Percentiles rank a stretch among this genome's conserved stretches.
phyloP scores from a whole-genome alignment of 2,329 filamentous ascomycete species.

The Fusarium mangiferae region DNA sequence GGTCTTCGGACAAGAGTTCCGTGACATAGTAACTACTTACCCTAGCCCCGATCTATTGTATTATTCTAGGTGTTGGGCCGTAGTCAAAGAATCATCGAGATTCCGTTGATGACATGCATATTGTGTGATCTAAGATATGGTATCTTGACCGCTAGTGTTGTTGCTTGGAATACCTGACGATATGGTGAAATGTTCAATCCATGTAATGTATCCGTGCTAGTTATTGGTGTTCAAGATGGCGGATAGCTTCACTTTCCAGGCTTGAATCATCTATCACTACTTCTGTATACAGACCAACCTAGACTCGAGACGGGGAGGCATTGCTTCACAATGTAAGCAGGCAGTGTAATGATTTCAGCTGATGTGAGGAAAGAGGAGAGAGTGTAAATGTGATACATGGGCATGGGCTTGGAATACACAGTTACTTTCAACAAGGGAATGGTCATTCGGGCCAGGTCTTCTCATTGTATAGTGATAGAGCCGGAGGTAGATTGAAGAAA shows the following conservation, averaged over 20 bases:
- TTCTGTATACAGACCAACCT: neutral
- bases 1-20: neutral
- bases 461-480: fast-evolving
- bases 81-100: neutral
- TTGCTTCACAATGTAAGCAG: neutral
- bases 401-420: fast-evolving
- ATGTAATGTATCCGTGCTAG: neutral
- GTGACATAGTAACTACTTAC: fast-evolving
- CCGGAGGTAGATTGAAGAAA: fast-evolving
- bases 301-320: fast-evolving
- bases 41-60: neutral
- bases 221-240: neutral
- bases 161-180: fast-evolving
- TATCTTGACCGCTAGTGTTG: neutral
- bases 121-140: fast-evolving
- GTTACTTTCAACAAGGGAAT: fast-evolving
- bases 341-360: neutral
- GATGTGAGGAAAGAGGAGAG: neutral
- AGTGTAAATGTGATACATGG: neutral
- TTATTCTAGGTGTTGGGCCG: too few species aligned
- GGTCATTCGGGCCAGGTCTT: fast-evolving
- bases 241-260: neutral
- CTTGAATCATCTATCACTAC: neutral
- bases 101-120: neutral
- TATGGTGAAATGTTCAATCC: neutral